Base-by-base conservation (phyloP, 2,329 filamentous ascomycete genomes). In the Thelonectria rubi region DNA sequence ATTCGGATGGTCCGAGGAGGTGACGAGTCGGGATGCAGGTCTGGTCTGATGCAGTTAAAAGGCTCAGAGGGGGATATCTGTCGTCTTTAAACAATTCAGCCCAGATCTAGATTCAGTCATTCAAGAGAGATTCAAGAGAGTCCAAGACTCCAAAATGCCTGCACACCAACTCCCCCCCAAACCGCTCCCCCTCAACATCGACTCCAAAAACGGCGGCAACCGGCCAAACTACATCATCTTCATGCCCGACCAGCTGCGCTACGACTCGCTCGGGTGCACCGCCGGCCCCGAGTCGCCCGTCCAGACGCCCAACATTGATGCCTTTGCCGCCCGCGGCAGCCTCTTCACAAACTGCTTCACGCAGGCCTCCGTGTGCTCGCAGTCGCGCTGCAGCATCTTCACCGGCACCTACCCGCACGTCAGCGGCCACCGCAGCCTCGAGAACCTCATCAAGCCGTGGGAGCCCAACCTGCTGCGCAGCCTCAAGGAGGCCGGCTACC, bases 391-490 rank as follows among this genome's bases (percentile, higher is more conserved):
- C 64, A 77, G 73, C 63, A 81, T 82, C 75, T 82, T 82, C 58
- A 83, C 79, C 0, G 80, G 80, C 12, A 74, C 73, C 9, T 82
- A 82, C 50, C 79, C 79, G 0, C 80, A 82, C 53, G 79, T 82
- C 14, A 75, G 70, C 20, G 80, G 81, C 1, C 80, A 83, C 65
- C 76, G 81, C 24, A 79, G 73, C 21, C 76, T 82, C 5, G 73
- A 82, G 17, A 81, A 81, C 39, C 73, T 83, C 9, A 77, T 83
- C 64, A 82, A 82, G 62, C 80, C 80, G 0, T 80, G 79, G 79
- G 80, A 83, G 62, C 79, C 78, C 1, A 83, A 83, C 49, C 52
- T 83, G 2, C 81, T 83, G 60, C 76, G 79, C 8, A 75, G 70
- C 2, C 60, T 82, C 12, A 80, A 79, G 51, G 79, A 82, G 42